phyloP scores from a whole-genome alignment of 805 yeast genomes.

The Monosporozyma solicola region DNA sequence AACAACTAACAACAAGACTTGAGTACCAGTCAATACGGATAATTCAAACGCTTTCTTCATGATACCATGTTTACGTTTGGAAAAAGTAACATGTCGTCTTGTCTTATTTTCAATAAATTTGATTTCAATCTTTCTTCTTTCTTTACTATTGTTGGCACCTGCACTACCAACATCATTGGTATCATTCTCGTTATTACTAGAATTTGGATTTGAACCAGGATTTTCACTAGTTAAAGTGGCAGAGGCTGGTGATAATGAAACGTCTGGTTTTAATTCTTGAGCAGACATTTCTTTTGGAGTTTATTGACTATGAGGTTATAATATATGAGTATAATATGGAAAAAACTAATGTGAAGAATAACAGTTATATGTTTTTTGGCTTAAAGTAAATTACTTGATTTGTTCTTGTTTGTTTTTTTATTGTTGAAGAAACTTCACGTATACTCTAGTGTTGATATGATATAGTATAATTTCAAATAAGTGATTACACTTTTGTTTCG shows the following conservation, averaged over 20 bases:
- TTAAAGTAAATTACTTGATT: neutral
- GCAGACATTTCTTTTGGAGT: neutral
- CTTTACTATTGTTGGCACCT: slow-evolving; percentile 28
- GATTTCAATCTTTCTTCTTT: slow-evolving; percentile 88
- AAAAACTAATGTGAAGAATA: no score
- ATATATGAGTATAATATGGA: no score
- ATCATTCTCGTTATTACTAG: neutral
- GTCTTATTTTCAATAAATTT: slow-evolving; percentile 96
- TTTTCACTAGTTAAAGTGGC: neutral
- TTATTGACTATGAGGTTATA: neutral
- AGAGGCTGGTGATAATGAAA: slow-evolving; percentile 1
- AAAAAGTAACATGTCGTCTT: slow-evolving; percentile 94
- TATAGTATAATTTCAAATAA: no score
- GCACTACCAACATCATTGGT: neutral
- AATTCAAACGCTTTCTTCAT: slow-evolving; percentile 99
- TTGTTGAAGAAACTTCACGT: neutral
- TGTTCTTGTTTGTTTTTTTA: neutral
- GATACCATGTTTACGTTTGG: slow-evolving; percentile 97
- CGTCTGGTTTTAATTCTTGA: slow-evolving; percentile 1
- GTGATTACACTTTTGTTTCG: neutral
- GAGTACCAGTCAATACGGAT: slow-evolving; percentile 94
- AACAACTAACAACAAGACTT: slow-evolving; percentile 87
- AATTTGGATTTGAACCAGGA: neutral
- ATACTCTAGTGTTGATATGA: no score
- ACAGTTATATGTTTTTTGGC: neutral